Conservation (phyloP, 768 basidiomycete species). For the Termitomyces sp. region DNA sequence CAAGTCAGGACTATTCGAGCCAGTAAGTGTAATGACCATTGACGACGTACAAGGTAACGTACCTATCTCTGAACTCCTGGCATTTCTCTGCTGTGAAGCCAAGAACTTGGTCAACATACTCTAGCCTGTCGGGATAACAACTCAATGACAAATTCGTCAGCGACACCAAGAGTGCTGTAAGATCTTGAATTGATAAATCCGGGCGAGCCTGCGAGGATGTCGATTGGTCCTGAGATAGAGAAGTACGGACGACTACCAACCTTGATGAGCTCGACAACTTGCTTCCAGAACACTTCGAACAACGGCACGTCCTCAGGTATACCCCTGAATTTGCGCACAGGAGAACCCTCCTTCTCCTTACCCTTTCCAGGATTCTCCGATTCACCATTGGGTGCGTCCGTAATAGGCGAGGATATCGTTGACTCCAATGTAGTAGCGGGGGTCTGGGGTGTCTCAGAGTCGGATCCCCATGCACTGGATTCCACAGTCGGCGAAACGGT, state of each 20-base stretch:
- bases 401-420: slow-evolving; percentile 22
- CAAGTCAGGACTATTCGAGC: slow-evolving; percentile 66
- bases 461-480: slow-evolving; percentile 39
- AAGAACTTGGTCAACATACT: slow-evolving; percentile 96
- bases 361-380: slow-evolving; percentile 38
- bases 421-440: slow-evolving; percentile 25
- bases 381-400: slow-evolving; percentile 21
- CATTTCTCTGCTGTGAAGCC: slow-evolving; percentile 86
- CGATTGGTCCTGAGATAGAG: not conserved
- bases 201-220: slow-evolving; percentile 73
- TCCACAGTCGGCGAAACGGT: slow-evolving; percentile 34
- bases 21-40: slow-evolving; percentile 3
- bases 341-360: slow-evolving; percentile 54
- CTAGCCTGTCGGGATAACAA: slow-evolving; percentile 95
- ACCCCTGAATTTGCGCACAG: slow-evolving; percentile 85
- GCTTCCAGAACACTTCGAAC: slow-evolving; percentile 99
- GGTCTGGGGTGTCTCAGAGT: slow-evolving; percentile 32
- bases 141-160: slow-evolving; percentile 92
- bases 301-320: slow-evolving; percentile 93
- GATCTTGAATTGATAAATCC: slow-evolving; percentile 95
- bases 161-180: slow-evolving; percentile 94
- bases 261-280: slow-evolving; percentile 97
- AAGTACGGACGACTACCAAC: slow-evolving; percentile 30
- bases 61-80: slow-evolving; percentile 82
- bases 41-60: not conserved